These are phyloP conservation scores for Tricholoma sp. DNA, from an alignment of 768 basidiomycete species.

Conservation along the genomic window DNA sequence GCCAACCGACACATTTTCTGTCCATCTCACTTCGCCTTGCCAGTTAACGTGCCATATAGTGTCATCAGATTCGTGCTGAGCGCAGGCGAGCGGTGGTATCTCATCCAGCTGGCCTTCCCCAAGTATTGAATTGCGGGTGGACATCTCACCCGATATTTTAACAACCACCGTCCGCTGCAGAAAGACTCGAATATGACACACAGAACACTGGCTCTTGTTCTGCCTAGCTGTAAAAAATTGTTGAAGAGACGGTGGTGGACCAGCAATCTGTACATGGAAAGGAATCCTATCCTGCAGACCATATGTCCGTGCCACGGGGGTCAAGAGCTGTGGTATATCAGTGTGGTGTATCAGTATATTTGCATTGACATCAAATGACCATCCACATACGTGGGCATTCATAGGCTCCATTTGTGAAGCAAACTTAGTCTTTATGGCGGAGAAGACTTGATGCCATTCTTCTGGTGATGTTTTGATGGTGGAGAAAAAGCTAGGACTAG, in stretches of 20 bases:
- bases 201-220: not conserved
- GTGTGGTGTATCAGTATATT: not conserved
- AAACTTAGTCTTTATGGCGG: slow-evolving; percentile 33
- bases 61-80: slow-evolving; percentile 13
- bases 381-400: slow-evolving; percentile 45
- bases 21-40: slow-evolving; percentile 46
- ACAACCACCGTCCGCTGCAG: slow-evolving; percentile 47
- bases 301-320: slow-evolving; percentile 54
- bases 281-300: slow-evolving; percentile 54
- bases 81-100: slow-evolving; percentile 32
- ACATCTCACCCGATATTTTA: slow-evolving; percentile 27
- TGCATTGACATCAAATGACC: not conserved
- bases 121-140: slow-evolving; percentile 34
- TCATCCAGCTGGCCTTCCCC: slow-evolving; percentile 46
- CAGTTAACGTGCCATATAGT: slow-evolving; percentile 44
- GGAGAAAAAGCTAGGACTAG: slow-evolving; percentile 41
- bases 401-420: slow-evolving; percentile 31
- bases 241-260: slow-evolving; percentile 37
- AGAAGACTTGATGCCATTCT: slow-evolving; percentile 54
- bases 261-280: slow-evolving; percentile 59
- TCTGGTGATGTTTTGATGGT: slow-evolving; percentile 59
- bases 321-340: slow-evolving; percentile 40
- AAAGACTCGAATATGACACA: slow-evolving; percentile 38
- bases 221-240: slow-evolving; percentile 33
- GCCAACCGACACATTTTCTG: slow-evolving; percentile 33